A percentile compares a stretch with the other conserved stretches of the same genome.
Conservation (phyloP, 257 asterid genomes). For the Coffea canephora region DNA sequence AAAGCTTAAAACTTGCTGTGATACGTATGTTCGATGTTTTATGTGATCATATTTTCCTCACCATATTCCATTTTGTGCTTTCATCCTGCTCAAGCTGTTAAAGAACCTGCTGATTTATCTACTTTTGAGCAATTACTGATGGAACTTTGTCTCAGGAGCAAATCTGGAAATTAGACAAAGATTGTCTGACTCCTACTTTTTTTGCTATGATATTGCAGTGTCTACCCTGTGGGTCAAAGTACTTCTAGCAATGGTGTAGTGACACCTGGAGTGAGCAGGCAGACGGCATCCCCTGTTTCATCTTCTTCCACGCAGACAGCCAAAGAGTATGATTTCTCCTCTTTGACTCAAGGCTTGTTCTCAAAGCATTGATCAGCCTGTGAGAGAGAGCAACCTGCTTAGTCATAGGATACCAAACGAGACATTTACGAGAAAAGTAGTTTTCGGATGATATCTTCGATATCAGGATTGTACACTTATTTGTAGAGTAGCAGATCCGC, state of each 20-base stretch:
- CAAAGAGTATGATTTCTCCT: constrained; percentile 87
- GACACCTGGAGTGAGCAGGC: constrained; percentile 44
- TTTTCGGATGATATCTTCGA: constrained; percentile 32
- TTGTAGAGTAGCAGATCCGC: constrained; percentile 36
- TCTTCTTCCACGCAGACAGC: constrained; percentile 53
- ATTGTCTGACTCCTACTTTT: neutral
- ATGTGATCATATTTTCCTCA: neutral
- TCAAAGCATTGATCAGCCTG: constrained; percentile 48
- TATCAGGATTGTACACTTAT: constrained; percentile 54
- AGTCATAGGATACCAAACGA: constrained; percentile 25
- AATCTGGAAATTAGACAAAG: neutral
- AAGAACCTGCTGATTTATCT: neutral
- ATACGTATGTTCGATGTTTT: neutral
- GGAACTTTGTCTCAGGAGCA: neutral
- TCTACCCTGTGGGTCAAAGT: constrained; percentile 43
- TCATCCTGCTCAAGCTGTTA: neutral
- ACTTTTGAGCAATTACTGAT: neutral
- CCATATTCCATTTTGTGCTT: neutral
- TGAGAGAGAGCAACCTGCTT: constrained; percentile 4
- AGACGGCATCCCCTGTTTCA: constrained; percentile 39
- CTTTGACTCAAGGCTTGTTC: constrained; percentile 85
- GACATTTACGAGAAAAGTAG: constrained; percentile 26
- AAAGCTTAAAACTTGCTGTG: neutral
- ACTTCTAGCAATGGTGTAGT: constrained; percentile 50
- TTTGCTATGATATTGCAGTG: constrained; percentile 41